phyloP scores from a whole-genome alignment of 2,329 filamentous ascomycete species.

The Sphaerulina musiva region DNA sequence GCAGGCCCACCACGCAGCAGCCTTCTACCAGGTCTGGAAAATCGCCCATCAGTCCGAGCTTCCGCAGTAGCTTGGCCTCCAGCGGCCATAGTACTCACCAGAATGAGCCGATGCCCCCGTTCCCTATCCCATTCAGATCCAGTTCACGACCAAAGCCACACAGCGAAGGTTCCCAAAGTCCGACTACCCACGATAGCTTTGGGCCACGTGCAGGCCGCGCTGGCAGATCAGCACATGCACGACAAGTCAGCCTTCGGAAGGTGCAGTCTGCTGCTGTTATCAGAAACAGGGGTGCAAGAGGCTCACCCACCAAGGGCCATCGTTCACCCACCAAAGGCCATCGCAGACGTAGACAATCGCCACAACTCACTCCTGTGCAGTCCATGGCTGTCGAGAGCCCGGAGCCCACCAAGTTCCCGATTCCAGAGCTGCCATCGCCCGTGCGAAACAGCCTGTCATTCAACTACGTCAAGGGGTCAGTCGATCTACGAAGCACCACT shows the following conservation, averaged over 20 bases:
- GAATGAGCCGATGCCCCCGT: slow-evolving; percentile 56
- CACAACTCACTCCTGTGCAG: slow-evolving; percentile 33
- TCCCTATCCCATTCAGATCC: slow-evolving; percentile 81
- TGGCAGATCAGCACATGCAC: slow-evolving; percentile 15
- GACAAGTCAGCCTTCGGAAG: slow-evolving; percentile 59
- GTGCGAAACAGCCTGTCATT: slow-evolving; percentile 20
- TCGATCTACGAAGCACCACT: slow-evolving; percentile 19
- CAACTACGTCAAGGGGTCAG: slow-evolving; percentile 22
- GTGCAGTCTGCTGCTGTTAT: slow-evolving; percentile 75
- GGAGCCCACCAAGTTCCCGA: slow-evolving; percentile 30
- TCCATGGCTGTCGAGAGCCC: slow-evolving; percentile 34
- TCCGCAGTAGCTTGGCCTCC: slow-evolving; percentile 51
- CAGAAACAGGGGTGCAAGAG: slow-evolving; percentile 49
- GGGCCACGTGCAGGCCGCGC: slow-evolving; percentile 16
- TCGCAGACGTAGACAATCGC: slow-evolving; percentile 27
- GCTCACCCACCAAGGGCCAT: slow-evolving; percentile 44
- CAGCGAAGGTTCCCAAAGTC: slow-evolving; percentile 73
- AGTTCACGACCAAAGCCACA: slow-evolving; percentile 70
- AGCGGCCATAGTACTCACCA: slow-evolving; percentile 33
- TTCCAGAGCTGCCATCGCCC: slow-evolving; percentile 31
- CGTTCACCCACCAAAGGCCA: slow-evolving; percentile 42
- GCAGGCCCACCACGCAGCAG: slow-evolving; percentile 13
- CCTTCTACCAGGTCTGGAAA: slow-evolving; percentile 21
- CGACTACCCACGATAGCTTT: slow-evolving; percentile 51
- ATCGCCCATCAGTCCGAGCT: slow-evolving; percentile 56